These are phyloP conservation scores for Colletotrichum tabaci DNA, from an alignment of 2,329 filamentous ascomycete species.

Conservation along the genomic window DNA sequence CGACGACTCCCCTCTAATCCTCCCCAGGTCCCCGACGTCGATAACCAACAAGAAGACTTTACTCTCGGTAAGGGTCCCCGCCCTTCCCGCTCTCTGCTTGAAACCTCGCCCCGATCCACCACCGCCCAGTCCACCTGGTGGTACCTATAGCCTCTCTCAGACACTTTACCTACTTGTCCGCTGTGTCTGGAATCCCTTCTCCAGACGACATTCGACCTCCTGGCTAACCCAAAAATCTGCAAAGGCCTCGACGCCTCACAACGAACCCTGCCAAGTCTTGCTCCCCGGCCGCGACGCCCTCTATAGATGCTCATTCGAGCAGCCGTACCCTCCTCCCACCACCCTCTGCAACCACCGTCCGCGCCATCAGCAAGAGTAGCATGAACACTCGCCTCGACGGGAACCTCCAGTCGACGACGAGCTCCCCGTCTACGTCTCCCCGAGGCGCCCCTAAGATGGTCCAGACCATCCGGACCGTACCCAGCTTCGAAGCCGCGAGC, in stretches of 20 bases:
- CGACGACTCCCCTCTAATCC: slow-evolving; percentile 42
- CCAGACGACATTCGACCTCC: not conserved
- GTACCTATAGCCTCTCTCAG: slow-evolving; percentile 13
- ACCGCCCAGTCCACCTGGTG: slow-evolving; percentile 10
- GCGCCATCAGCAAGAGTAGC: slow-evolving; percentile 55
- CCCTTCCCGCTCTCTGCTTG: slow-evolving; percentile 24
- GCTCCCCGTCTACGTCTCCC: slow-evolving; percentile 45
- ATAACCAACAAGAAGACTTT: slow-evolving; percentile 53
- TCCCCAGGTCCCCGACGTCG: slow-evolving; percentile 47
- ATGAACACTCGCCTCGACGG: slow-evolving; percentile 53
- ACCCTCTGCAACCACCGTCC: slow-evolving; percentile 49
- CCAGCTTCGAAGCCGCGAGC: slow-evolving; percentile 66
- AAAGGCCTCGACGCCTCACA: slow-evolving; percentile 27
- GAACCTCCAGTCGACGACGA: slow-evolving; percentile 45
- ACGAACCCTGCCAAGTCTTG: slow-evolving; percentile 1
- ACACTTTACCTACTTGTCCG: not conserved
- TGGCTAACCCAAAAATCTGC: slow-evolving; percentile 18
- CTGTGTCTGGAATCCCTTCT: slow-evolving; percentile 1
- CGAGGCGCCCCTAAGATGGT: slow-evolving; percentile 52
- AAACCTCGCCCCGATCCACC: slow-evolving; percentile 28
- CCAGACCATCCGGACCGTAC: slow-evolving; percentile 71
- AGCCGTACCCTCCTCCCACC: slow-evolving; percentile 54
- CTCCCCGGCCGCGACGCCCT: slow-evolving; percentile 28
- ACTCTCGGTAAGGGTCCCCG: slow-evolving; percentile 42
- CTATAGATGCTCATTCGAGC: slow-evolving; percentile 46